These are phyloP conservation scores for Theobroma cacao DNA, from an alignment of 345 rosid genomes.

Conservation along the genomic window DNA sequence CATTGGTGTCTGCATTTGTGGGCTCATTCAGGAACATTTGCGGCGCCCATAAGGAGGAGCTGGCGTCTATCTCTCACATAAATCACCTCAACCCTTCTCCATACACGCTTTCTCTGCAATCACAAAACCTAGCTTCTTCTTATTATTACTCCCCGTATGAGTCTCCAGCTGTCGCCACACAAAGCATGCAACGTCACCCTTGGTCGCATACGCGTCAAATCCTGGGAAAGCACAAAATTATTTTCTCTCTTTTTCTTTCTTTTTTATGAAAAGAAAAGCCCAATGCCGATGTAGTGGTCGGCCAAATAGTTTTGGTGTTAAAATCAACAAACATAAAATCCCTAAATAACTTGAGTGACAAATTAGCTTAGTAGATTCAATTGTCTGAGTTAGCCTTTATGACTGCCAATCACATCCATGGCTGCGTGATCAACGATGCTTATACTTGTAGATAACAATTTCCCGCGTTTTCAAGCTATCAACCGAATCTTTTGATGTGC, in stretches of 20 bases:
- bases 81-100: conserved; percentile 4
- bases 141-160: background rate
- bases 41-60: conserved; percentile 23
- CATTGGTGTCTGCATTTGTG: background rate
- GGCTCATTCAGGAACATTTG: conserved; percentile 14
- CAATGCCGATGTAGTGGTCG: no score
- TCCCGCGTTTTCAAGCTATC: conserved; percentile 59
- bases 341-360: background rate
- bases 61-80: background rate
- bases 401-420: conserved; percentile 36
- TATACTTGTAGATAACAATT: conserved; percentile 74
- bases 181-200: conserved; percentile 2
- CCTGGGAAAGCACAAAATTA: background rate
- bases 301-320: background rate
- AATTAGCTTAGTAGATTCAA: background rate
- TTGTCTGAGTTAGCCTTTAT: background rate
- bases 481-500: conserved; percentile 54
- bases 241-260: background rate
- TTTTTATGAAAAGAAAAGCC: no score
- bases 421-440: conserved; percentile 37
- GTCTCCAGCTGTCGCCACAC: conserved; percentile 24
- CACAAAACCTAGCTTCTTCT: conserved; percentile 23
- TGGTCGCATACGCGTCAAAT: background rate
- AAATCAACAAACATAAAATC: background rate
- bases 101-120: conserved; percentile 28